These are phyloP conservation scores for Clitopilus hobsonii DNA, from an alignment of 768 basidiomycete genomes.

Conservation along the genomic window DNA sequence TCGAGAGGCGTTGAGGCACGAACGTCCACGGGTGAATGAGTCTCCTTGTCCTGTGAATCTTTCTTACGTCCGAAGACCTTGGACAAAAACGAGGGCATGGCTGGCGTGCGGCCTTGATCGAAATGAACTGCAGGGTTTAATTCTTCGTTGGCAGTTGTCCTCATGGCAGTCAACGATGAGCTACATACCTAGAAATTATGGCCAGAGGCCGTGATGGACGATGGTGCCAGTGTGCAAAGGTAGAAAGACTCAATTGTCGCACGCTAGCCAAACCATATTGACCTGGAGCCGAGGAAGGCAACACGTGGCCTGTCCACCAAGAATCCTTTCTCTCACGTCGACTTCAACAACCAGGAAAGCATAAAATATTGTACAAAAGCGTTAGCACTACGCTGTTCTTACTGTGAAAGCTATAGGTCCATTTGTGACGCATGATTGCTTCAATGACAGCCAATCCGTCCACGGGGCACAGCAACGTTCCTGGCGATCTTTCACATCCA, in stretches of 20 bases:
- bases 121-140: conserved; percentile 5
- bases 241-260: neutral
- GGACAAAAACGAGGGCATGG: conserved; percentile 67
- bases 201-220: neutral
- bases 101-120: conserved; percentile 22
- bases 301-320: neutral
- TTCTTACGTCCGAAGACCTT: conserved; percentile 77
- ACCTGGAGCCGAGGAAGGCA: neutral
- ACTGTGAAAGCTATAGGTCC: neutral
- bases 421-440: too few relatives aligned
- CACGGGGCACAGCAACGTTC: neutral
- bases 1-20: conserved; percentile 49
- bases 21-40: conserved; percentile 20
- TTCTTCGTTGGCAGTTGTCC: neutral
- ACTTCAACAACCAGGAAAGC: neutral
- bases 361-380: too few relatives aligned
- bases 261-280: neutral
- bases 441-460: too few relatives aligned
- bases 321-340: neutral
- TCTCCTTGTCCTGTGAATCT: conserved; percentile 39
- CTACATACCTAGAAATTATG: neutral
- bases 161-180: neutral
- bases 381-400: too few relatives aligned
- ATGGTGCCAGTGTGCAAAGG: neutral
- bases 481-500: neutral